Conservation (phyloP, 2,329 filamentous ascomycete genomes). For the Clonostachys chloroleuca region DNA sequence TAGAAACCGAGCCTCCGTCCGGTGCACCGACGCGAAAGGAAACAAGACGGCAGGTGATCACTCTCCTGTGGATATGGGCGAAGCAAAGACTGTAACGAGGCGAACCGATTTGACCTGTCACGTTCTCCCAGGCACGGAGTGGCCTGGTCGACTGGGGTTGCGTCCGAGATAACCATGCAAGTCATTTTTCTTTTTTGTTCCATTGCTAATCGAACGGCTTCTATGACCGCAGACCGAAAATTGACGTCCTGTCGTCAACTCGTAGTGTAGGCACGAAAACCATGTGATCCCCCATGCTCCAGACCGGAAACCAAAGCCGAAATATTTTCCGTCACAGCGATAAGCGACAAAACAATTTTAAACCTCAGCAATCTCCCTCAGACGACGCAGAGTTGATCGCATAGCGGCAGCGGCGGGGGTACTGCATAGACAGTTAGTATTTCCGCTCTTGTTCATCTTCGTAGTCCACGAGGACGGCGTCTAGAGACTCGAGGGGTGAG, state of each 20-base stretch:
- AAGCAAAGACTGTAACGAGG: no score
- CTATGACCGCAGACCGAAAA: constrained; percentile 31
- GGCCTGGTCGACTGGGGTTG: not conserved
- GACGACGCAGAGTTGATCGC: constrained; percentile 92
- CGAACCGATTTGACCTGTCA: no score
- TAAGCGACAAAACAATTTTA: constrained; percentile 37
- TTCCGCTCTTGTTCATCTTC: not conserved
- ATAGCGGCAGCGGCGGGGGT: constrained; percentile 92
- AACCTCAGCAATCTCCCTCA: constrained; percentile 96
- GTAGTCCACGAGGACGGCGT: not conserved
- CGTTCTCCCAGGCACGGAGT: no score
- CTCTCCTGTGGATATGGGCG: no score
- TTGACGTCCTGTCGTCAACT: constrained; percentile 34
- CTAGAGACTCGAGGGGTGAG: not conserved
- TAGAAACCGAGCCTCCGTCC: constrained; percentile 3
- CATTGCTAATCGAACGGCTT: constrained; percentile 38
- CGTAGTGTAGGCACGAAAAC: constrained; percentile 37
- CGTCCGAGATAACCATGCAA: constrained; percentile 24
- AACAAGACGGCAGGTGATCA: no score
- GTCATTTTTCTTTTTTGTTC: constrained; percentile 21
- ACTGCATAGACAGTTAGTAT: constrained; percentile 41
- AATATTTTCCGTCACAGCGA: not conserved
- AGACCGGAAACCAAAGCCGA: constrained; percentile 38
- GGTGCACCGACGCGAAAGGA: not conserved
- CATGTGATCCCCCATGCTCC: constrained; percentile 35